A percentile compares a stretch with the other conserved stretches of the same genome.
These are phyloP conservation scores for Raffaelea deltoideospora DNA, from an alignment of 2,329 filamentous ascomycete genomes.

Conservation along the genomic window DNA sequence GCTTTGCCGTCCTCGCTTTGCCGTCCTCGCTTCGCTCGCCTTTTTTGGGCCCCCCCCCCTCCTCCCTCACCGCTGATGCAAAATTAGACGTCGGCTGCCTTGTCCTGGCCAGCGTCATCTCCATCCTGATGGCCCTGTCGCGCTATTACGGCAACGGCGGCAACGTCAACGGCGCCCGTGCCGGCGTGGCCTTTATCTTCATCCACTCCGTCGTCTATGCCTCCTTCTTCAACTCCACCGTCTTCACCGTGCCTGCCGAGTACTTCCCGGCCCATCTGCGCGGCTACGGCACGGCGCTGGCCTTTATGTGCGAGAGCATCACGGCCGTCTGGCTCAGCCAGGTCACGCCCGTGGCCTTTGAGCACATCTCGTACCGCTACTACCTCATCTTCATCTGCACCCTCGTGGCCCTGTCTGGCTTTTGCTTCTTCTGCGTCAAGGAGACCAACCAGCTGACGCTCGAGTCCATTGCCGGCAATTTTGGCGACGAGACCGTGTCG, in stretches of 20 bases:
- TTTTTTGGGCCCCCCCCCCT: too few relatives aligned
- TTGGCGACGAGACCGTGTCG: too few relatives aligned
- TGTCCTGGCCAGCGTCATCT: conserved; percentile 6
- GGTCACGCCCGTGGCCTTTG: conserved; percentile 14
- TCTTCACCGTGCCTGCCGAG: conserved; percentile 18
- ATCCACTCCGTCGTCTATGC: conserved; percentile 15
- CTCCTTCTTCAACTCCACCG: conserved; percentile 18
- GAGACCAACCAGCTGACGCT: conserved; percentile 19
- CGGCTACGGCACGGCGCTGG: conserved; percentile 42
- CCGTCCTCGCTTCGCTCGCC: too few relatives aligned
- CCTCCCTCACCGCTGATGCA: too few relatives aligned
- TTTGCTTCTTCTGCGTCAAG: conserved; percentile 19
- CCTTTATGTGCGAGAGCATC: conserved; percentile 15
- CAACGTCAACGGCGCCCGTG: conserved; percentile 11
- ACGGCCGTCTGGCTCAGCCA: conserved; percentile 18
- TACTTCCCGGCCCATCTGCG: conserved; percentile 36
- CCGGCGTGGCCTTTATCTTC: conserved; percentile 18
- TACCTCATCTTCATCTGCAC: conserved; percentile 20
- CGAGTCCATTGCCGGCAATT: conserved; percentile 17
- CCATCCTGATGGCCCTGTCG: conserved; percentile 12
- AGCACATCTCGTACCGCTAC: conserved; percentile 15
- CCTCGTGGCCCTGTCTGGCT: conserved; percentile 12
- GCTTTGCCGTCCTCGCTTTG: too few relatives aligned
- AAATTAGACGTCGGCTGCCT: not conserved
- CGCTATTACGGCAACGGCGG: conserved; percentile 9